Conservation (phyloP, 2,329 filamentous ascomycete species). For the Fusarium ramigenum region DNA sequence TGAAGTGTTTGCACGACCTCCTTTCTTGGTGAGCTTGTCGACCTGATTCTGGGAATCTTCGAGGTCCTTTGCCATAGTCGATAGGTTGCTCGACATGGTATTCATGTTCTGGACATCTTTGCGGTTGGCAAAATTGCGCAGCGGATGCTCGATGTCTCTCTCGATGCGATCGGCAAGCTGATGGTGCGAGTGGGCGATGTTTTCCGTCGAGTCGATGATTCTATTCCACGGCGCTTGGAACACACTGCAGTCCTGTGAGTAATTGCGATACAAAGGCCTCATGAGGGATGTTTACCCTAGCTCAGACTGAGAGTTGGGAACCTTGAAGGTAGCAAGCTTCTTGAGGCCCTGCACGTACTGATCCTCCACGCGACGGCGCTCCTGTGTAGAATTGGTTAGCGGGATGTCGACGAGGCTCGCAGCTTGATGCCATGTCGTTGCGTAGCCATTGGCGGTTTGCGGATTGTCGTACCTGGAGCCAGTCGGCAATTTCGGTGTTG, state of each 20-base stretch:
- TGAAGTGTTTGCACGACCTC: conserved; percentile 75
- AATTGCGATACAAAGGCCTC: background rate
- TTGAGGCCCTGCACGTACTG: conserved; percentile 84
- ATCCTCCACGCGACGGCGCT: conserved; percentile 92
- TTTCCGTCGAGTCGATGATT: conserved; percentile 81
- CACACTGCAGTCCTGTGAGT: conserved; percentile 66
- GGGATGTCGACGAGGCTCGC: background rate
- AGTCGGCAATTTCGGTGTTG: conserved; percentile 93
- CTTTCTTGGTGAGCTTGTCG: conserved; percentile 86
- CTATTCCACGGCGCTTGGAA: conserved; percentile 92
- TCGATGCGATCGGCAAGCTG: conserved; percentile 84
- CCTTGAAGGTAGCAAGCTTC: conserved; percentile 79
- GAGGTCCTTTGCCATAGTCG: conserved; percentile 83
- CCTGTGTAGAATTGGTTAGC: conserved; percentile 61
- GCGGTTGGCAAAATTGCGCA: conserved; percentile 77
- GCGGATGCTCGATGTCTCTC: conserved; percentile 83
- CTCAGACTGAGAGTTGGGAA: conserved; percentile 79
- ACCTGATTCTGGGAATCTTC: conserved; percentile 84
- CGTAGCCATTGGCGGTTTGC: conserved; percentile 13
- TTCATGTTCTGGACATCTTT: conserved; percentile 85
- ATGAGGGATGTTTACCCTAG: conserved; percentile 74
- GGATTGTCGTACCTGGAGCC: conserved; percentile 79
- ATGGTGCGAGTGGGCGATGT: conserved; percentile 85
- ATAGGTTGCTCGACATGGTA: conserved; percentile 83
- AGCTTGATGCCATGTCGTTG: background rate